Evolutionary conservation across 1,284 basidiomycete species (phyloP).

Genomic region (Puccinia hordei): DNA sequence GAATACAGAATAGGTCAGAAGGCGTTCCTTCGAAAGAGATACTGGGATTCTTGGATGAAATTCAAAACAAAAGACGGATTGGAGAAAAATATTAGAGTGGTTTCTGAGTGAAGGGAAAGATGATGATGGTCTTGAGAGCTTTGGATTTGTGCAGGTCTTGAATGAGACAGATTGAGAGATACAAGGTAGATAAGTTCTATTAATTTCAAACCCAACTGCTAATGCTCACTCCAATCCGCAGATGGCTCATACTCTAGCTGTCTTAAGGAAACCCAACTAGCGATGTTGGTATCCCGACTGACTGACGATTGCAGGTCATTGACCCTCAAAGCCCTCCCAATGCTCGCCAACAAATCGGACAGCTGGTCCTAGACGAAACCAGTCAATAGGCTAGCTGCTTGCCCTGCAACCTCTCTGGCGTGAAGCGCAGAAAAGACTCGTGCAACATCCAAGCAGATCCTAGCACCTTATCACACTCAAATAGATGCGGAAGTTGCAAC

Average conservation of each 20-base stretch:
- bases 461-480: too few relatives aligned
- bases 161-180: not conserved
- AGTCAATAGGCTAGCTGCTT: too few relatives aligned
- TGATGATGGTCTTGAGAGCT: not conserved
- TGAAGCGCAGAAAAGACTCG: too few relatives aligned
- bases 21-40: not conserved
- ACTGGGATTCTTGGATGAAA: not conserved
- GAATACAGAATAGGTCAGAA: not conserved
- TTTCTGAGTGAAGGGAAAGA: not conserved
- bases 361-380: too few relatives aligned
- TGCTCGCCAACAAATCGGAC: too few relatives aligned
- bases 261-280: not conserved
- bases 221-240: not conserved
- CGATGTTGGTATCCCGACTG: not conserved
- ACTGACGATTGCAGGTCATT: not conserved
- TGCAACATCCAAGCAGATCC: too few relatives aligned
- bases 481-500: too few relatives aligned
- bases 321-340: not conserved
- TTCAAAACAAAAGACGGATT: slow-evolving; percentile 7
- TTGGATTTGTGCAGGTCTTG: not conserved
- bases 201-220: not conserved
- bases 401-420: too few relatives aligned
- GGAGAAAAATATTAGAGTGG: not conserved
- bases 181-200: not conserved
- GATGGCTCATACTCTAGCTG: not conserved